Evolutionary conservation across 805 yeast species (phyloP), one percentile per base, ranked within the genome.

Genomic region (Saturnispora hagleri): DNA sequence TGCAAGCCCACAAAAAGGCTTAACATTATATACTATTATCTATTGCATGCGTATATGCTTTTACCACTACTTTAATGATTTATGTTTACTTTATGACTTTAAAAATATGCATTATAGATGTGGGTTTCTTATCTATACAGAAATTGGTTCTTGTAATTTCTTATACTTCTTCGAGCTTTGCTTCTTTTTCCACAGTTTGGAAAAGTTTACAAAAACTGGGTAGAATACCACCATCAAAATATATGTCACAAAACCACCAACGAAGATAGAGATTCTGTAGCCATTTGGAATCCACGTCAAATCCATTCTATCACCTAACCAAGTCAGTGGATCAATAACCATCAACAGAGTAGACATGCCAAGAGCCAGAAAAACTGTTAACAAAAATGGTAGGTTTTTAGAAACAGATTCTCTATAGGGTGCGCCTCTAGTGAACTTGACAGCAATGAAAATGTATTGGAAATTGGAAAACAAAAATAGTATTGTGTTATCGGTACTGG

Each of bases 401-500:
- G 69, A 66, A 58, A 84, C 78, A 1, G 90, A 82, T 62, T 87
- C 84, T 52, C 99, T 75, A 66, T 89, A 93, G 20, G 99, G 99
- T 8, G 93, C 90, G 0, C 99, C 99, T 12, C 80, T 86, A 18
- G 96, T 86, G 53, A 93, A 71, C n/a, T 89, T 79, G 31, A 88
- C 69, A 0, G 97, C 97, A 51, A 82, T 76, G 52, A 89, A 69
- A 47, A 95, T 85, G 66, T 93, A 93, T 71, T 93, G 98, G 71
- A 86, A 86, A 62, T 89, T 88, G 4, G 96, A 78, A 60, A 78
- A 81, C 46, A 82, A 76, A 66, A 93, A 93, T 53, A 93, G 69
- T 0, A 85, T 80, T 0, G 98, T 89, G 65, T 95, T 93, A 64
- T 93, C 99, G 0, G 96, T 80, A 28, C 93, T 84, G 61, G 84